These are phyloP conservation scores for Diaporthe sp. DNA, from an alignment of 2,329 filamentous ascomycete genomes.

Conservation along the genomic window DNA sequence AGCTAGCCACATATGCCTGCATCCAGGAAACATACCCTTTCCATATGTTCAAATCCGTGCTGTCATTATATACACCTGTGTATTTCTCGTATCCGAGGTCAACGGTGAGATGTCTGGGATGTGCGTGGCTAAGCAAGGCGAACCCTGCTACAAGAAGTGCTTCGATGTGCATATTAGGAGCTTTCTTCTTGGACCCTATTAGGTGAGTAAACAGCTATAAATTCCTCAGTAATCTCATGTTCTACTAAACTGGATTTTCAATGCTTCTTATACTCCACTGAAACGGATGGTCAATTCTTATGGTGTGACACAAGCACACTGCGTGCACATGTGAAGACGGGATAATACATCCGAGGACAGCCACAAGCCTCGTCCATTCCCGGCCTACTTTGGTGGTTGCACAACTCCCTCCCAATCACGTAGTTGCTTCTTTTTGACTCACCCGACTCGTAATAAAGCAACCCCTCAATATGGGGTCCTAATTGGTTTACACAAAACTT, in stretches of 20 bases:
- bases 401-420: not conserved
- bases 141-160: not conserved
- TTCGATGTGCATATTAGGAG: not conserved
- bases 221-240: not conserved
- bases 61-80: not conserved
- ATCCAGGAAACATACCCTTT: not conserved
- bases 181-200: not conserved
- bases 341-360: not conserved
- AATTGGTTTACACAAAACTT: not conserved
- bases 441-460: not conserved
- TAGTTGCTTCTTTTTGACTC: not conserved
- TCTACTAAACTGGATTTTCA: not conserved
- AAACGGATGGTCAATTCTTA: not conserved
- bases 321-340: not conserved
- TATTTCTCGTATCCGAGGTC: slow-evolving; percentile 12
- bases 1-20: not conserved
- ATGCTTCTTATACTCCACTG: not conserved
- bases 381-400: not conserved
- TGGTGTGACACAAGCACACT: not conserved
- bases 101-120: not conserved
- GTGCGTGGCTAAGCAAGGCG: not conserved
- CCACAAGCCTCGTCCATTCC: not conserved
- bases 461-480: not conserved
- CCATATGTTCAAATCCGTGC: slow-evolving; percentile 3
- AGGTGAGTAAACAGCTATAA: not conserved